Conservation (phyloP, 208 protist species). For the Histomonas meleagridis region DNA sequence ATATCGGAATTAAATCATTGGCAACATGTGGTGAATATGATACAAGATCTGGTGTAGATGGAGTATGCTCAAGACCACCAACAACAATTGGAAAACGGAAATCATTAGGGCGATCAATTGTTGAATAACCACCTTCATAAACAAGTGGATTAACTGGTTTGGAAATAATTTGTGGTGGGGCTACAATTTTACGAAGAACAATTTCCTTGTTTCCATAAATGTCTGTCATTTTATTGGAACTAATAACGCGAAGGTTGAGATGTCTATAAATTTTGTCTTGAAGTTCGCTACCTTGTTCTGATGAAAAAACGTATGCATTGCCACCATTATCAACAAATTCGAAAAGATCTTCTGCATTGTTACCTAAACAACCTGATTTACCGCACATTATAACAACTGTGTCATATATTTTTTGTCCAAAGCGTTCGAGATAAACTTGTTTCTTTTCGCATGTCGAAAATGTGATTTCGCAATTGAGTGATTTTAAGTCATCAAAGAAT, state of each 20-base stretch:
- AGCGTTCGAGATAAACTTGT: conserved; percentile 18
- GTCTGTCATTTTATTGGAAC: background rate
- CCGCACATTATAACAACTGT: background rate
- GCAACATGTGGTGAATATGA: background rate
- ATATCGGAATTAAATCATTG: background rate
- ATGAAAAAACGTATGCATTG: background rate
- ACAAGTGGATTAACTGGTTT: background rate
- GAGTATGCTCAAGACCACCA: background rate
- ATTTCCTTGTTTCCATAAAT: background rate
- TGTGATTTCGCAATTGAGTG: background rate
- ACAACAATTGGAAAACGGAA: conserved; percentile 1
- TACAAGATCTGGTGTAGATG: background rate
- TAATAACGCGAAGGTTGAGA: background rate
- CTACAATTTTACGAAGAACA: background rate
- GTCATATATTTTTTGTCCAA: background rate
- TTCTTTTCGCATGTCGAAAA: too few relatives aligned
- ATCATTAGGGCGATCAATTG: background rate
- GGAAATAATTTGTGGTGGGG: background rate
- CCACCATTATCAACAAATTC: background rate
- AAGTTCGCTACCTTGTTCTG: background rate
- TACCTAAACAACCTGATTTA: background rate
- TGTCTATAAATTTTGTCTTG: background rate
- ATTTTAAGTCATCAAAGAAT: background rate
- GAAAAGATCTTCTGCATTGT: background rate
- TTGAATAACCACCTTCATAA: background rate